Conservation (phyloP, 2,329 filamentous ascomycete genomes). For the Aspergillus carbonarius region DNA sequence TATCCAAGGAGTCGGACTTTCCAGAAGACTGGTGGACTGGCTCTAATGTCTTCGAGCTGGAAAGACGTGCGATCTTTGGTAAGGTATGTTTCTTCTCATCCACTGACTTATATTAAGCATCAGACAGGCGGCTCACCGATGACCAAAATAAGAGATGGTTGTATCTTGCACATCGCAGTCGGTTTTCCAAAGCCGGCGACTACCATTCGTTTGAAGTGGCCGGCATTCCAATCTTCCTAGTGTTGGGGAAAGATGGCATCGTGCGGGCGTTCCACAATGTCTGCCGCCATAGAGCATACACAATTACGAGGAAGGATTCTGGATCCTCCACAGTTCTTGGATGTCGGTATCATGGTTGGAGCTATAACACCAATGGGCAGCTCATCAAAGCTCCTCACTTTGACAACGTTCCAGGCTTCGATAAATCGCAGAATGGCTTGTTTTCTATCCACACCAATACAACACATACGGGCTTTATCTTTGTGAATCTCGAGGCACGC, state of each 20-base stretch:
- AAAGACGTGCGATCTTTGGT: constrained; percentile 52
- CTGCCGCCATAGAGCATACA: constrained; percentile 62
- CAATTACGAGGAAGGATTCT: constrained; percentile 53
- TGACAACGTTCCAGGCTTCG: constrained; percentile 56
- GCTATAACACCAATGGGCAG: constrained; percentile 57
- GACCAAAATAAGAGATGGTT: constrained; percentile 33
- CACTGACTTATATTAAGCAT: neutral
- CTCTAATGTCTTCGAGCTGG: constrained; percentile 47
- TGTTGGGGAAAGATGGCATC: constrained; percentile 50
- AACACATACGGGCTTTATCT: constrained; percentile 25
- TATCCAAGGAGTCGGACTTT: constrained; percentile 43
- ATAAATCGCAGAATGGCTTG: constrained; percentile 57
- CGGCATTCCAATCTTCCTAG: constrained; percentile 58
- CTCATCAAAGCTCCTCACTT: constrained; percentile 62
- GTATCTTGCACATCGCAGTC: constrained; percentile 39
- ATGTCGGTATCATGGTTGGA: constrained; percentile 65
- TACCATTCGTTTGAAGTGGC: constrained; percentile 58
- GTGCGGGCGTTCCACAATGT: constrained; percentile 64
- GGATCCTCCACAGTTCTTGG: constrained; percentile 55
- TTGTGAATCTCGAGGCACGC: constrained; percentile 28
- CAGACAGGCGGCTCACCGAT: neutral
- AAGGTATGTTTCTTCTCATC: constrained; percentile 32
- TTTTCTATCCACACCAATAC: constrained; percentile 39
- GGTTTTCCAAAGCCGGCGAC: constrained; percentile 55
- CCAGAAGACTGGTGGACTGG: constrained; percentile 42